A percentile compares a stretch with the other conserved stretches of the same genome.
phyloP scores from a whole-genome alignment of 2,329 filamentous ascomycete species.

The Exophiala phaeomuriformis region DNA sequence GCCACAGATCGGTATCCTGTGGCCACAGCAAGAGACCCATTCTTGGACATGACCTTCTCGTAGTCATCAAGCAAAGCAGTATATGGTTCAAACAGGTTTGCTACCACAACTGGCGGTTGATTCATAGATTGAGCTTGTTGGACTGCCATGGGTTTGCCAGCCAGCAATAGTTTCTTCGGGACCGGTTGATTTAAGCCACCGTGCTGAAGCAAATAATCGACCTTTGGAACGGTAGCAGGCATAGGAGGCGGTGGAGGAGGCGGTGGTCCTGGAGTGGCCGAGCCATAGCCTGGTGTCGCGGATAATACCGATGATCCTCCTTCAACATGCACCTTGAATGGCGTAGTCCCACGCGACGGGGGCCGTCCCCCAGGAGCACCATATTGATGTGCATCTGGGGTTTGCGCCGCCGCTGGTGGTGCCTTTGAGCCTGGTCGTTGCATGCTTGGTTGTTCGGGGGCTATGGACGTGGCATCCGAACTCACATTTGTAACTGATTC shows the following conservation, averaged over 20 bases:
- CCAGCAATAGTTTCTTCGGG: constrained; percentile 61
- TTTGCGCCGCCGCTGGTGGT: constrained; percentile 6
- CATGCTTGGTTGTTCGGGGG: constrained; percentile 36
- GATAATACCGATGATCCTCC: constrained; percentile 22
- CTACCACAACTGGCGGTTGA: constrained; percentile 60
- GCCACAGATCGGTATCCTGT: constrained; percentile 95
- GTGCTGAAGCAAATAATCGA: constrained; percentile 87
- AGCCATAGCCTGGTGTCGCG: constrained; percentile 28
- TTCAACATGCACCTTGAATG: constrained; percentile 34
- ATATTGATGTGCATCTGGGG: neutral
- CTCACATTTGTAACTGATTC: constrained; percentile 27
- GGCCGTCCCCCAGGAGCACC: constrained; percentile 4
- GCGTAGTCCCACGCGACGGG: constrained; percentile 28
- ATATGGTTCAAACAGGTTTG: constrained; percentile 73
- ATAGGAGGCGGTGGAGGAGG: constrained; percentile 66
- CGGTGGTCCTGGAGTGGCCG: constrained; percentile 51
- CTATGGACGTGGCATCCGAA: constrained; percentile 43
- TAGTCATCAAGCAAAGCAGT: constrained; percentile 81
- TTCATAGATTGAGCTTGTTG: constrained; percentile 49
- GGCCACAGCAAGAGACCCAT: constrained; percentile 86
- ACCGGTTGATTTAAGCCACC: constrained; percentile 68
- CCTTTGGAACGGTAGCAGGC: constrained; percentile 64
- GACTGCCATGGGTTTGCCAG: constrained; percentile 36
- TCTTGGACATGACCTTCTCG: constrained; percentile 68
- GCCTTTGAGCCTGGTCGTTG: constrained; percentile 26